Conservation (phyloP, 2,329 filamentous ascomycete genomes). For the Ophiostoma sp. region DNA sequence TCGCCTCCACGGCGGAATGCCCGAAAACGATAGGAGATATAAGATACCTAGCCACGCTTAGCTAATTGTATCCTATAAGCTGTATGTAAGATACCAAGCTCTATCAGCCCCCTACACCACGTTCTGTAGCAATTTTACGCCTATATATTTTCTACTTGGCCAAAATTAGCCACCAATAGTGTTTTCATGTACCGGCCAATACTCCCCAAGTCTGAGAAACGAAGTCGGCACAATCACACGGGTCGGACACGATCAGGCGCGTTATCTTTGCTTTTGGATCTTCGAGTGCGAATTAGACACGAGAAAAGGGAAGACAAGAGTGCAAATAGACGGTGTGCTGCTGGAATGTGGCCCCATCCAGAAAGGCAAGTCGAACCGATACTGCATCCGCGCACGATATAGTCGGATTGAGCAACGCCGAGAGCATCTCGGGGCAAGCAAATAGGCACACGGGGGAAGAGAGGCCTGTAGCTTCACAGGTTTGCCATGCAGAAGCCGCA, state of each 20-base stretch:
- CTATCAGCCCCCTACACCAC: not conserved
- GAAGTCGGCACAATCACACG: not conserved
- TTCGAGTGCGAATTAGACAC: not conserved
- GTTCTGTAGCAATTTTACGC: not conserved
- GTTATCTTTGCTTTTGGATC: not conserved
- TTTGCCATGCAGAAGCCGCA: not conserved
- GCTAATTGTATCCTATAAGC: not conserved
- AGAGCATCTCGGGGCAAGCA: not conserved
- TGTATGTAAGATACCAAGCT: not conserved
- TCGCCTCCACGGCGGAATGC: not conserved
- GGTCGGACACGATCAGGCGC: not conserved
- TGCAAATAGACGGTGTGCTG: not conserved
- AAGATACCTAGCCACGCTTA: not conserved
- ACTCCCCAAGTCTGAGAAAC: not conserved
- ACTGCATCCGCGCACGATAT: not conserved
- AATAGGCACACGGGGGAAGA: not conserved
- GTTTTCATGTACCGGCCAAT: not conserved
- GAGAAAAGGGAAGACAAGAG: not conserved
- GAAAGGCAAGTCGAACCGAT: slow-evolving; percentile 7
- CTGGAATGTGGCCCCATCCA: not conserved
- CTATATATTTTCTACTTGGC: not conserved
- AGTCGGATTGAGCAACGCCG: not conserved
- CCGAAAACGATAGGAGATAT: not conserved
- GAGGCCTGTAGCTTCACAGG: not conserved
- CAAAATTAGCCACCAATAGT: not conserved